phyloP scores from a whole-genome alignment of 306 rosid species.

The Benincasa hispida region DNA sequence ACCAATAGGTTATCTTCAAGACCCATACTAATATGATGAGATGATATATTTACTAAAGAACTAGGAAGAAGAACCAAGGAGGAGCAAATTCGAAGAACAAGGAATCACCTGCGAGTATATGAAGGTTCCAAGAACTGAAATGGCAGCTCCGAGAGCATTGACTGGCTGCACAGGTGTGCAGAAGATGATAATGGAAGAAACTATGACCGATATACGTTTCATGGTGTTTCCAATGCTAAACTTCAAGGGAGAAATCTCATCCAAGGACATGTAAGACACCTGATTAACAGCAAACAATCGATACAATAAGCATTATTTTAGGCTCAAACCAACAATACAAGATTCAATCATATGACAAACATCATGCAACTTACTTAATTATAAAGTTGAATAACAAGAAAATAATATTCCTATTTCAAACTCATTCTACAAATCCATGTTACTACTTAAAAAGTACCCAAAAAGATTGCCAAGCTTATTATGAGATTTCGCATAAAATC shows the following conservation, averaged over 20 bases:
- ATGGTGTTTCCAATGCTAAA: no score
- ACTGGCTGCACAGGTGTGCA: constrained; percentile 83
- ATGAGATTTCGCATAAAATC: no score
- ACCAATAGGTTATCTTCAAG: constrained; percentile 1
- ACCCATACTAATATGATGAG: neutral
- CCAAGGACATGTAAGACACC: constrained; percentile 94
- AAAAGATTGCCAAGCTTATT: neutral
- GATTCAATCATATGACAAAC: neutral
- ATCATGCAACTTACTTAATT: neutral
- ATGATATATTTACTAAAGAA: neutral
- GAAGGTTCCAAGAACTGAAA: constrained; percentile 88
- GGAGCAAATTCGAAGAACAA: neutral
- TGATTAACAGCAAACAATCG: constrained; percentile 25
- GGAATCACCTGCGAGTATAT: constrained; percentile 77
- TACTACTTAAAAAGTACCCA: neutral
- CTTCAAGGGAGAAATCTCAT: no score
- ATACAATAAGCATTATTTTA: neutral
- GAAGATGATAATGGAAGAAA: constrained; percentile 93
- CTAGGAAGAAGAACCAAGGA: neutral
- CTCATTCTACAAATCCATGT: neutral
- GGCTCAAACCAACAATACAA: neutral
- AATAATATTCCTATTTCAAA: no score
- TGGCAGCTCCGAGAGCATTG: constrained; percentile 92
- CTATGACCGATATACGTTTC: constrained; percentile 90
- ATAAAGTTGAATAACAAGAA: neutral